Conservation (phyloP, 148 eudicot genomes). For the Amaranthus palmeri region DNA sequence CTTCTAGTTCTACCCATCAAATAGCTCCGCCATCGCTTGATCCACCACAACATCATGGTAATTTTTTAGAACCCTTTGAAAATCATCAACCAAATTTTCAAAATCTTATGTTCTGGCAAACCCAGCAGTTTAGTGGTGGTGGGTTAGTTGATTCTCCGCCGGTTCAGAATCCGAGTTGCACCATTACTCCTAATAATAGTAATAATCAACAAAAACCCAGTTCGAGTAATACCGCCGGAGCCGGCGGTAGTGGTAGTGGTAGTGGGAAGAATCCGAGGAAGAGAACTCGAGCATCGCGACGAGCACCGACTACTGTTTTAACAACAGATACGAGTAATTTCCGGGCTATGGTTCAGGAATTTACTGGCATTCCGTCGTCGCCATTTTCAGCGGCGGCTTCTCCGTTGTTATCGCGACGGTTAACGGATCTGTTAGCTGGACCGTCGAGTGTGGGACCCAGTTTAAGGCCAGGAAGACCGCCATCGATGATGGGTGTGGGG, state of each 20-base stretch:
- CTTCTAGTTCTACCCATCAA: conserved; percentile 10
- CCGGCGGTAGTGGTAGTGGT: not conserved
- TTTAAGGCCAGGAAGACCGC: not conserved
- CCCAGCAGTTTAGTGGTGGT: not conserved
- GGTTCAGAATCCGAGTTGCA: conserved; percentile 6
- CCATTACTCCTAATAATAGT: not conserved
- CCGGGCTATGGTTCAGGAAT: conserved; percentile 95
- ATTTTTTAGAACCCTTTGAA: conserved; percentile 5
- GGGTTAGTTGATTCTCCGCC: not conserved
- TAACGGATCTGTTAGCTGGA: conserved; percentile 22
- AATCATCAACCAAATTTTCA: conserved; percentile 5
- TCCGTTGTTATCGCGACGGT: conserved; percentile 19
- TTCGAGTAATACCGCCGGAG: not conserved
- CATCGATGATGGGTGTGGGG: not conserved
- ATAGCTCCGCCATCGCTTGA: not conserved
- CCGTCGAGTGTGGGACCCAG: not conserved
- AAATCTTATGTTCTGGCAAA: conserved; percentile 18
- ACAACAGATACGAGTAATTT: conserved; percentile 83
- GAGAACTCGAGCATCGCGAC: conserved; percentile 72
- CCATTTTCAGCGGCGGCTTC: conserved; percentile 22
- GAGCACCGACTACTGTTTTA: conserved; percentile 82
- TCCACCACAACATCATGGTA: not conserved
- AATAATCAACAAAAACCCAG: not conserved
- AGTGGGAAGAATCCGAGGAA: conserved; percentile 56
- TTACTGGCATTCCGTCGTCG: conserved; percentile 65